Conservation (phyloP, 176 grass and related monocot genomes). For the Ampelocalamus luodianensis region DNA sequence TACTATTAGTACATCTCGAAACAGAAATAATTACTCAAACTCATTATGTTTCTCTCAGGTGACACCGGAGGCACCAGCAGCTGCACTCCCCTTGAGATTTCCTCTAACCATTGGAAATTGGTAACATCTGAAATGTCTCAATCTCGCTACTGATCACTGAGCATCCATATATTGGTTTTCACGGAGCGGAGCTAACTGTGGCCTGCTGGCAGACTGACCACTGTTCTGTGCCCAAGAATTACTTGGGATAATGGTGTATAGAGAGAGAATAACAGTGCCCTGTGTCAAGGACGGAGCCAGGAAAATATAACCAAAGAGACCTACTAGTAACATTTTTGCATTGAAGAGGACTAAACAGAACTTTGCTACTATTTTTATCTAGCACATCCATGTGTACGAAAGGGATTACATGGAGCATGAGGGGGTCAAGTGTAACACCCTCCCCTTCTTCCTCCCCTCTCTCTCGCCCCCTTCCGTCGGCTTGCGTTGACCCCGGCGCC, state of each 20-base stretch:
- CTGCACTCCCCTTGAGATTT: conserved; percentile 18
- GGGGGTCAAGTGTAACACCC: too few species aligned
- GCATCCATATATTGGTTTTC: background rate
- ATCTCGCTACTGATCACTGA: background rate
- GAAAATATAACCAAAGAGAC: too few species aligned
- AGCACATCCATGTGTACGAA: too few species aligned
- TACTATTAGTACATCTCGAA: background rate
- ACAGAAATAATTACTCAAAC: background rate
- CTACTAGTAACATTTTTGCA: too few species aligned
- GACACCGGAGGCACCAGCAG: conserved; percentile 48
- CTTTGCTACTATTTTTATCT: too few species aligned
- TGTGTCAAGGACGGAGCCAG: too few species aligned
- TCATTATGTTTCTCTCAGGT: conserved; percentile 34
- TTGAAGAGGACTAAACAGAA: too few species aligned
- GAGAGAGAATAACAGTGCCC: background rate
- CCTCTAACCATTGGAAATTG: conserved; percentile 46
- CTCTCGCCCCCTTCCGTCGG: too few species aligned
- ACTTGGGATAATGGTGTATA: background rate
- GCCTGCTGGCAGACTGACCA: background rate
- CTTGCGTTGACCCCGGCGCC: too few species aligned
- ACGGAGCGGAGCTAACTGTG: background rate
- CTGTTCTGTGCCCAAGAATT: background rate
- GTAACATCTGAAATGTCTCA: conserved; percentile 21
- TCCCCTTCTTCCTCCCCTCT: too few species aligned
- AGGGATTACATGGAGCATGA: too few species aligned